phyloP scores from a whole-genome alignment of 1,139 yeast genomes.

The Candida sp. region DNA sequence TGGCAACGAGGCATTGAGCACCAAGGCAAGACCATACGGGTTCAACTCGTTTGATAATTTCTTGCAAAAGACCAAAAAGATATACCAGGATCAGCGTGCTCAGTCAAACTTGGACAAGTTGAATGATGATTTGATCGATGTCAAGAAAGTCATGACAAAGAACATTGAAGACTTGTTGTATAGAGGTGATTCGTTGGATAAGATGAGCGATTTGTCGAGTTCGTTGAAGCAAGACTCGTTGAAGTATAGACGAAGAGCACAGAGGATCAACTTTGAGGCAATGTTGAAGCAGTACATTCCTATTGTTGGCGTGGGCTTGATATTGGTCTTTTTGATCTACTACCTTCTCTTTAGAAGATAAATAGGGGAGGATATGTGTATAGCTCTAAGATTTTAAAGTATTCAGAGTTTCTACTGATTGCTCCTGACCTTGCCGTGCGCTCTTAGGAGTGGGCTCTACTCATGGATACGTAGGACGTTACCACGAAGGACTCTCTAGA shows the following conservation, averaged over 20 bases:
- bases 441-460: too few species aligned
- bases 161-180: slow-evolving; percentile 93
- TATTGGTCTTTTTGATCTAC: slow-evolving; percentile 83
- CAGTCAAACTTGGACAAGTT: slow-evolving; percentile 86
- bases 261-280: slow-evolving; percentile 89
- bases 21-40: slow-evolving; percentile 83
- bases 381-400: too few species aligned
- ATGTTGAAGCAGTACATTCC: slow-evolving; percentile 91
- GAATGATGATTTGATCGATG: slow-evolving; percentile 90
- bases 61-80: slow-evolving; percentile 83
- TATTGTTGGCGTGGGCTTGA: slow-evolving; percentile 69
- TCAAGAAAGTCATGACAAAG: slow-evolving; percentile 93
- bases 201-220: slow-evolving; percentile 88
- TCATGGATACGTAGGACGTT: too few species aligned
- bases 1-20: slow-evolving; percentile 68
- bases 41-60: slow-evolving; percentile 86
- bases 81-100: slow-evolving; percentile 91
- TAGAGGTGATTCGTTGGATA: slow-evolving; percentile 94
- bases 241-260: slow-evolving; percentile 90
- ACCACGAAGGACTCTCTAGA: too few species aligned
- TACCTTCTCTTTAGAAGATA: slow-evolving; percentile 36
- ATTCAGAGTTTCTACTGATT: too few species aligned
- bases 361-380: too few species aligned
- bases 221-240: slow-evolving; percentile 82
- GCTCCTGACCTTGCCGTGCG: too few species aligned